These are phyloP conservation scores for Dalechampia spathulata DNA, from an alignment of 441 rosid genomes.

Conservation along the genomic window DNA sequence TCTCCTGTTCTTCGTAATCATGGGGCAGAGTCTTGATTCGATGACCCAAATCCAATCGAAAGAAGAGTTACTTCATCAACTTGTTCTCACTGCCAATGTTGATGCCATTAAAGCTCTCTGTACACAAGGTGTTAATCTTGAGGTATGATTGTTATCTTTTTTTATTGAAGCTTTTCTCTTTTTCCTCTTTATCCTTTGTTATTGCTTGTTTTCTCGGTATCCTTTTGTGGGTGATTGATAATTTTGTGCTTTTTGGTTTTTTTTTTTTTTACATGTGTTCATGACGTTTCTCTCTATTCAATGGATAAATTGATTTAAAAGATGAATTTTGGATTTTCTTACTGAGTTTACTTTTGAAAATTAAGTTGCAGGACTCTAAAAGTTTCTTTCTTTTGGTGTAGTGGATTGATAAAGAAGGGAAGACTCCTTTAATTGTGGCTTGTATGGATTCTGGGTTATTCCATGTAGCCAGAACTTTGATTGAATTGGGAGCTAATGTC, in stretches of 20 bases:
- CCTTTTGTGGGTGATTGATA: neutral
- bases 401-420: slow-evolving; percentile 53
- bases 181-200: no score
- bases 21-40: slow-evolving; percentile 38
- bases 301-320: neutral
- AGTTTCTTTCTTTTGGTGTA: slow-evolving; percentile 16
- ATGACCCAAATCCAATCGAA: slow-evolving; percentile 43
- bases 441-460: slow-evolving; percentile 42
- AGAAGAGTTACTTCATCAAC: slow-evolving; percentile 38
- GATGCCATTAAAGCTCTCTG: slow-evolving; percentile 41
- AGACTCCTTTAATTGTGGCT: slow-evolving; percentile 47
- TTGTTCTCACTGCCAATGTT: slow-evolving; percentile 29
- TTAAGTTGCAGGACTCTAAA: neutral
- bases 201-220: no score
- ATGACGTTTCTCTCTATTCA: no score
- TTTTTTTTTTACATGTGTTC: no score
- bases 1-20: neutral
- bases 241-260: neutral
- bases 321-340: no score
- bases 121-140: slow-evolving; percentile 41
- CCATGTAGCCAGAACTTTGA: slow-evolving; percentile 36
- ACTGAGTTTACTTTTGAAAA: neutral
- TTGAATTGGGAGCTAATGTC: slow-evolving; percentile 54
- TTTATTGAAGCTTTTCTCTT: no score
- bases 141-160: slow-evolving; percentile 25